Evolutionary conservation across 2,329 filamentous ascomycete genomes (phyloP).

Genomic region (Alternaria triticimaculans): DNA sequence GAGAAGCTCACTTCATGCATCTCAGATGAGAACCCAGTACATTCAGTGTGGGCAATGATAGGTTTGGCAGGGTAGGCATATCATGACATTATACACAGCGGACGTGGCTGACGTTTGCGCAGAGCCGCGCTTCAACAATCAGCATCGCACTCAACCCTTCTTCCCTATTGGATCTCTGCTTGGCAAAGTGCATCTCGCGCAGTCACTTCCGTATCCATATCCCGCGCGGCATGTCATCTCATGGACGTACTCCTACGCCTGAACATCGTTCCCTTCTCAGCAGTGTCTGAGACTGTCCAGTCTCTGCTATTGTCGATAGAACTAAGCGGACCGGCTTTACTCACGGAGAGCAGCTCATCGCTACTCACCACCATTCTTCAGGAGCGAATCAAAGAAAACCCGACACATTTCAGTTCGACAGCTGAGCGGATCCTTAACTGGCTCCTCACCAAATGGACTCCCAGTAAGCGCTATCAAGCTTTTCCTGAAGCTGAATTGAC

Average conservation of each 20-base stretch:
- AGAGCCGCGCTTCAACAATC: conserved; percentile 42
- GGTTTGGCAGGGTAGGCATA: conserved; percentile 74
- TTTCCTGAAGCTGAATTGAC: conserved; percentile 14
- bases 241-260: conserved; percentile 71
- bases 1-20: conserved; percentile 65
- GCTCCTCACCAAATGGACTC: conserved; percentile 82
- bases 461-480: conserved; percentile 62
- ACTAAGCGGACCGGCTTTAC: conserved; percentile 76
- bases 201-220: conserved; percentile 72
- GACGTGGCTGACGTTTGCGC: neutral
- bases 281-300: conserved; percentile 72
- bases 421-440: conserved; percentile 79
- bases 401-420: conserved; percentile 70
- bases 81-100: neutral
- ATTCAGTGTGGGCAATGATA: conserved; percentile 82
- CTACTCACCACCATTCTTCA: conserved; percentile 75
- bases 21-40: conserved; percentile 68
- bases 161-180: conserved; percentile 69
- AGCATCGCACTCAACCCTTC: conserved; percentile 43
- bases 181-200: conserved; percentile 79
- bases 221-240: conserved; percentile 77
- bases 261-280: conserved; percentile 70
- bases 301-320: conserved; percentile 78
- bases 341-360: conserved; percentile 79
- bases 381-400: conserved; percentile 70